Conservation (phyloP, 2,329 filamentous ascomycete species). For the Diaporthe caulivora region DNA sequence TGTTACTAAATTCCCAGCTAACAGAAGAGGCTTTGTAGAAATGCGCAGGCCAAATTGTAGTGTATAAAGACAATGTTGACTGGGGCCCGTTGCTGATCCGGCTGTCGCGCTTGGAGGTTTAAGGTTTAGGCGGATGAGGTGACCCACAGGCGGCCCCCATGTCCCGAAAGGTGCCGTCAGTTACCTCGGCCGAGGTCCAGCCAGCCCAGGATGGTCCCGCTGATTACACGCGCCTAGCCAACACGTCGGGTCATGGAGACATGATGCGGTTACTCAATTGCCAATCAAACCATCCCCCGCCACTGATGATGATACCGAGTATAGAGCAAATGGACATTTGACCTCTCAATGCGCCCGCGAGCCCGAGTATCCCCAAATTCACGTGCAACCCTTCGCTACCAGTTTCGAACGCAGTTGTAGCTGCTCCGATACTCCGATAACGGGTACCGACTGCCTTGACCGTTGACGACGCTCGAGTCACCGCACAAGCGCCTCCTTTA, state of each 20-base stretch:
- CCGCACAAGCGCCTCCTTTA: constrained; percentile 10
- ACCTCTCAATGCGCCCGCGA: not conserved
- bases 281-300: constrained; percentile 20
- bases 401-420: not conserved
- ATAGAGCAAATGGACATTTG: constrained; percentile 1
- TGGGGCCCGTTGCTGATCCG: not conserved
- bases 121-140: constrained; percentile 23
- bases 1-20: not conserved
- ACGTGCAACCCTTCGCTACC: not conserved
- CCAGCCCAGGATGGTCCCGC: constrained; percentile 28
- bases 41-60: not conserved
- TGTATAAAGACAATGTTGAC: not conserved
- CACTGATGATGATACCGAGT: constrained; percentile 18
- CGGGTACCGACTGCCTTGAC: constrained; percentile 25
- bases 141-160: constrained; percentile 6
- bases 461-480: constrained; percentile 12
- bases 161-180: constrained; percentile 26
- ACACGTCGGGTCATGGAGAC: constrained; percentile 26
- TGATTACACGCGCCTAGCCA: constrained; percentile 35
- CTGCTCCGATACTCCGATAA: constrained; percentile 10
- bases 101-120: constrained; percentile 14
- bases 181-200: constrained; percentile 35
- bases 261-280: constrained; percentile 20
- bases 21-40: not conserved
- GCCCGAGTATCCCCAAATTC: not conserved